phyloP scores from a whole-genome alignment of 2,329 filamentous ascomycete genomes.

The Verticillium dahliae region DNA sequence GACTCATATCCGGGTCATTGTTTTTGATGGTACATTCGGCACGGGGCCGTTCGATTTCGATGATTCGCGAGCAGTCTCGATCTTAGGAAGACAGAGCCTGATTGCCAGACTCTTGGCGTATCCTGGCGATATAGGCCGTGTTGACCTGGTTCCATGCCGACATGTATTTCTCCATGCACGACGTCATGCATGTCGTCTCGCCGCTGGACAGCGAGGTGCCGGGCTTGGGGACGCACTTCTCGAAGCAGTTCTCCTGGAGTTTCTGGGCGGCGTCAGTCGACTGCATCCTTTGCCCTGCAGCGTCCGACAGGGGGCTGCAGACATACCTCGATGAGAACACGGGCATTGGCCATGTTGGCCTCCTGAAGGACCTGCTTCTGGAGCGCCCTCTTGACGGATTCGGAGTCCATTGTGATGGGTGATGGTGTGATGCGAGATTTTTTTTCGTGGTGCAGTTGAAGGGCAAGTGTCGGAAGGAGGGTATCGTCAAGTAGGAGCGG shows the following conservation, averaged over 20 bases:
- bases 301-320: neutral
- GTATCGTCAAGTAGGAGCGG: neutral
- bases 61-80: neutral
- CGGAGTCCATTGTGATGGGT: conserved; percentile 46
- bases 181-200: conserved; percentile 65
- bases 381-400: conserved; percentile 52
- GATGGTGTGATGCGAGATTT: conserved; percentile 3
- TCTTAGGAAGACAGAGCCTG: conserved; percentile 1
- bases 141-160: conserved; percentile 71
- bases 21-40: neutral
- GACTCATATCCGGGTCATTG: neutral
- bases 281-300: neutral
- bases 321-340: conserved; percentile 62
- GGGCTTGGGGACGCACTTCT: conserved; percentile 67
- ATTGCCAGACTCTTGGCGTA: conserved; percentile 50
- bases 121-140: conserved; percentile 56
- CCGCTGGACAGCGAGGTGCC: conserved; percentile 58
- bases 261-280: conserved; percentile 45
- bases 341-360: conserved; percentile 61
- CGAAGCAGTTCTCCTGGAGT: conserved; percentile 77
- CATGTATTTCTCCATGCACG: conserved; percentile 85
- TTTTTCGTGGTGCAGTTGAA: neutral
- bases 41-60: neutral
- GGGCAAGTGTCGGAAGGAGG: neutral
- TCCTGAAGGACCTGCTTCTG: conserved; percentile 60